Base-by-base conservation (phyloP, 192 early-diverging fungal genomes). In the Linderina pennispora region DNA sequence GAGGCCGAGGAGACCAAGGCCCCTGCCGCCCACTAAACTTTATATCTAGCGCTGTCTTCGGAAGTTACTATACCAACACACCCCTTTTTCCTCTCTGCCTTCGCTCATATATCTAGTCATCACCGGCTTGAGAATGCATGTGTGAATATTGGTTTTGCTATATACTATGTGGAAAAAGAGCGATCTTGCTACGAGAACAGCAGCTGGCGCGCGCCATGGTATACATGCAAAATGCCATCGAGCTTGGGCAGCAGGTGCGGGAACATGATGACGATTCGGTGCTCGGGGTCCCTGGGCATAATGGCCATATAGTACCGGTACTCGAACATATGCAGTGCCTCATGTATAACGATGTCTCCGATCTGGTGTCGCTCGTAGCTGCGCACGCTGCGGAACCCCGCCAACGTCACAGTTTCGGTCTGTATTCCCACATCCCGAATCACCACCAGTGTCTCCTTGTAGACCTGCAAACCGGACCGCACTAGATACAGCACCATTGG, bases 301-400 rank as follows among this genome's bases (percentile, higher is more conserved):
- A 71, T 51, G n/a, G 67, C 67, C 67, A 71, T 71, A 6, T 60
- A 71, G 45, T 64, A 71, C 21, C 61, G 37, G 50, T 64, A 71
- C 42, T 71, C 61, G 23, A 64, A 58, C 24, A 63, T 22, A 39
- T 59, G 55, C 45, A 71, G 25, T 4, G 68, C 62, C 40, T 71
- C 68, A 36, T 71, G 68, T 18, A 71, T 58, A 35, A 71, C 36
- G 21, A 71, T 13, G 25, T 71, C 68, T 10, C 52, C 43, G 31
- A 71, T 71, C 36, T 55, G 56, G 1, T 10, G 23, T 8, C 52
- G 34, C 37, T 64, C 68, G 35, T 55, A 60, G 48, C 61, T 64
- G 14, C 53, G 42, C 15, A 62, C 50, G 13, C 43, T 42, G 13
- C 61, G 55, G 22, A 55, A 38, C 3, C 68, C 68, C 10, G 55